Percentiles rank a stretch among this genome's conserved stretches.
Evolutionary conservation across 257 asterid species (phyloP).

Genomic region (Fraxinus cuspidata): DNA sequence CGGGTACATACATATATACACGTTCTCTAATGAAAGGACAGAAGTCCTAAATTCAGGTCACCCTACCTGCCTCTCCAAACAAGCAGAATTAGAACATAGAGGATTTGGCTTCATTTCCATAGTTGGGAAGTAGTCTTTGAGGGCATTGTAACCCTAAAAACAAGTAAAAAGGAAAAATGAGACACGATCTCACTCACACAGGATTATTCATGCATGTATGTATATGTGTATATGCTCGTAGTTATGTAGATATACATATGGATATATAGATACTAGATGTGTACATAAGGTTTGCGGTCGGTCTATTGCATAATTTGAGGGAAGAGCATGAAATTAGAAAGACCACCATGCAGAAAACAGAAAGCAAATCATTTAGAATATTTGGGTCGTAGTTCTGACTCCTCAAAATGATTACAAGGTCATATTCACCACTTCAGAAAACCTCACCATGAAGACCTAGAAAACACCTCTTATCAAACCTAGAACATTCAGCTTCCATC

Average conservation of each 20-base stretch:
- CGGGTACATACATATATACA: neutral
- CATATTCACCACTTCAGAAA: neutral
- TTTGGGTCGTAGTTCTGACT: neutral
- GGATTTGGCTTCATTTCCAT: conserved; percentile 99
- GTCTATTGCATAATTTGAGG: neutral
- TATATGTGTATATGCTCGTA: neutral
- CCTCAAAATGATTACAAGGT: neutral
- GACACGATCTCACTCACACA: neutral
- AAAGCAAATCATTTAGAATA: neutral
- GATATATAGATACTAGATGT: neutral
- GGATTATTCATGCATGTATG: neutral
- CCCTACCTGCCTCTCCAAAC: conserved; percentile 91
- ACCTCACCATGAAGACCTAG: neutral
- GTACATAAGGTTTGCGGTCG: neutral
- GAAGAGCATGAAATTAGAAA: neutral
- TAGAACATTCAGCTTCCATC: neutral
- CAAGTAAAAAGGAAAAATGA: conserved; percentile 11
- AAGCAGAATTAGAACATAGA: conserved; percentile 92
- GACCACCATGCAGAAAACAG: neutral
- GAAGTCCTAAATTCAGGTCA: conserved; percentile 18
- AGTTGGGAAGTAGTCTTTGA: conserved; percentile 91
- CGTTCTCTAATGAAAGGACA: neutral
- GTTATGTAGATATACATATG: neutral
- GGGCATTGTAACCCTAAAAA: conserved; percentile 91
- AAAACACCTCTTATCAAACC: neutral